phyloP scores from a whole-genome alignment of 768 basidiomycete genomes.

The Termitomyces heimii region DNA sequence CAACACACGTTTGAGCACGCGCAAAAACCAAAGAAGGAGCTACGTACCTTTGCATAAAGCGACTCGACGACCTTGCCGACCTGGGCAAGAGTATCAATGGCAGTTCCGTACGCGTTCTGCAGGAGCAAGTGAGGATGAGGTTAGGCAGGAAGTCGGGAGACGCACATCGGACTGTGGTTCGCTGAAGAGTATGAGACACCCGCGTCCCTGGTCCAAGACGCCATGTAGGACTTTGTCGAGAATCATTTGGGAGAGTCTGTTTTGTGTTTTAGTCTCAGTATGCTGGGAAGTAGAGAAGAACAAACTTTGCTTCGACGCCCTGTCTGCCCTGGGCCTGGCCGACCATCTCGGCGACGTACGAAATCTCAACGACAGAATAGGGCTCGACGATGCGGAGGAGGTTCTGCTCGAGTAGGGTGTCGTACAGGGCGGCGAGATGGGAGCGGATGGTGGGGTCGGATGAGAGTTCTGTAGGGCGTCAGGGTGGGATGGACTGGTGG shows the following conservation, averaged over 20 bases:
- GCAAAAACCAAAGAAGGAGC: too few species aligned
- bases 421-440: slow-evolving; percentile 90
- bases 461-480: slow-evolving; percentile 63
- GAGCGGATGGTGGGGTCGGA: slow-evolving; percentile 95
- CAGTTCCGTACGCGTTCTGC: slow-evolving; percentile 85
- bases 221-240: slow-evolving; percentile 91
- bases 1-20: too few species aligned
- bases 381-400: slow-evolving; percentile 93
- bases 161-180: slow-evolving; percentile 79
- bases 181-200: slow-evolving; percentile 89
- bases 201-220: slow-evolving; percentile 94
- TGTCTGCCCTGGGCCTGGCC: slow-evolving; percentile 88
- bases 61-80: slow-evolving; percentile 93
- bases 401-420: slow-evolving; percentile 95
- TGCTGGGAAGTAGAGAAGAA: not conserved
- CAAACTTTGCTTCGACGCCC: slow-evolving; percentile 88
- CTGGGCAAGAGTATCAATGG: slow-evolving; percentile 85
- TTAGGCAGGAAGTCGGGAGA: slow-evolving; percentile 10
- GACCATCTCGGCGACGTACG: slow-evolving; percentile 81
- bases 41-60: slow-evolving; percentile 74
- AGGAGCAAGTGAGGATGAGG: not conserved
- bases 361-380: slow-evolving; percentile 88
- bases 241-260: slow-evolving; percentile 95
- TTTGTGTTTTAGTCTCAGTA: not conserved
- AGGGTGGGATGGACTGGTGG: too few species aligned